phyloP scores from a whole-genome alignment of 2,329 filamentous ascomycete species.

The Pyrenophora tritici-repentis region DNA sequence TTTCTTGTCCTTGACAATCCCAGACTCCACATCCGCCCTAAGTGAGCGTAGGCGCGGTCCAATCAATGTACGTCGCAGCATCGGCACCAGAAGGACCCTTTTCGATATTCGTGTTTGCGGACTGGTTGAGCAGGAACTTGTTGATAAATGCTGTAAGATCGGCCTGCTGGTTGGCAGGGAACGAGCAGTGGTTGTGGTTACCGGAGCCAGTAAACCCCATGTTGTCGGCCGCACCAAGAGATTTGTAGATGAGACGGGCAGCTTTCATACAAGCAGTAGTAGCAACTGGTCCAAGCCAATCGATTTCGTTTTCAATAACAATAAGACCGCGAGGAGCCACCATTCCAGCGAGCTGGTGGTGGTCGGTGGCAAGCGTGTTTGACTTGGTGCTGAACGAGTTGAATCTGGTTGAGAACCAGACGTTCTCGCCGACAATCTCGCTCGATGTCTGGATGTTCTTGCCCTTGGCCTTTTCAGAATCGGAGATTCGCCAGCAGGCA shows the following conservation, averaged over 20 bases:
- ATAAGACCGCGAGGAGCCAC: constrained; percentile 61
- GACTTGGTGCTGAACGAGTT: constrained; percentile 57
- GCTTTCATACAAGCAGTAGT: constrained; percentile 64
- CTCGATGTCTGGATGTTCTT: constrained; percentile 65
- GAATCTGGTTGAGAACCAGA: constrained; percentile 65
- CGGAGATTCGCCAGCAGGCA: constrained; percentile 62
- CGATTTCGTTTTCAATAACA: constrained; percentile 62
- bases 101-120: constrained; percentile 40
- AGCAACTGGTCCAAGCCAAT: constrained; percentile 63
- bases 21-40: constrained; percentile 22
- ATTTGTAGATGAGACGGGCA: constrained; percentile 60
- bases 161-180: constrained; percentile 58
- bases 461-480: constrained; percentile 55
- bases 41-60: constrained; percentile 42
- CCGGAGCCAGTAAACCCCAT: constrained; percentile 64
- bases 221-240: constrained; percentile 57
- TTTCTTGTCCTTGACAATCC: not conserved
- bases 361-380: constrained; percentile 58
- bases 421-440: constrained; percentile 65
- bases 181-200: constrained; percentile 61
- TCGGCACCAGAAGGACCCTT: constrained; percentile 40
- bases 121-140: constrained; percentile 53
- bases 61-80: constrained; percentile 44
- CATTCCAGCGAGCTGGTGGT: constrained; percentile 63
- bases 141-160: constrained; percentile 62